These are phyloP conservation scores for Peronosclerospora sorghi DNA, from an alignment of 352 stramenopile genomes.

Conservation along the genomic window DNA sequence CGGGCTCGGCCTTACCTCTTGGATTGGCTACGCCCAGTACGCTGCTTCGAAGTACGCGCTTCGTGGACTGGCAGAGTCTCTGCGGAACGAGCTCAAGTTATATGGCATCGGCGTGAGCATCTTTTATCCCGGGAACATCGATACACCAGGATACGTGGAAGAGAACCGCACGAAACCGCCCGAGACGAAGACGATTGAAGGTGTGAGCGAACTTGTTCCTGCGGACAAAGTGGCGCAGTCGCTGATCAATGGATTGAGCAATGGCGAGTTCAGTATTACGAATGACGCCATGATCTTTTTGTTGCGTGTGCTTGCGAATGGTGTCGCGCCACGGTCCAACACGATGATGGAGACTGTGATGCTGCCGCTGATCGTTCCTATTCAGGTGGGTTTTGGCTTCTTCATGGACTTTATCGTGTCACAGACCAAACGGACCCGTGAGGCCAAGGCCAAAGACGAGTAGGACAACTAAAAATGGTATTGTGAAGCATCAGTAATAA, in stretches of 20 bases:
- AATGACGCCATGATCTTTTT: conserved; percentile 73
- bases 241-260: conserved; percentile 48
- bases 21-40: conserved; percentile 79
- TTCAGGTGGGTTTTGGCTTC: conserved; percentile 64
- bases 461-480: conserved; percentile 11
- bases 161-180: conserved; percentile 67
- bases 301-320: conserved; percentile 60
- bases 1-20: conserved; percentile 56
- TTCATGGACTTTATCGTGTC: conserved; percentile 77
- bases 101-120: conserved; percentile 64
- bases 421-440: conserved; percentile 36
- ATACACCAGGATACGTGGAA: conserved; percentile 60
- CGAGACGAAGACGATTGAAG: conserved; percentile 71
- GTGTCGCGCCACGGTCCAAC: conserved; percentile 61
- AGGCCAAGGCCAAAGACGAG: conserved; percentile 52
- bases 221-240: conserved; percentile 56
- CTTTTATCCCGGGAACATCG: conserved; percentile 79
- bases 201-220: conserved; percentile 29
- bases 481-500: not conserved
- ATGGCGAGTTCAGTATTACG: conserved; percentile 71
- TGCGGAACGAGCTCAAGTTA: conserved; percentile 68
- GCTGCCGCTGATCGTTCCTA: conserved; percentile 43
- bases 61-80: conserved; percentile 61
- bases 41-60: conserved; percentile 74
- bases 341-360: conserved; percentile 58